A percentile compares a stretch with the other conserved stretches of the same genome.
Conservation (phyloP, 2,329 filamentous ascomycete species). For the Fusarium pilosicola region DNA sequence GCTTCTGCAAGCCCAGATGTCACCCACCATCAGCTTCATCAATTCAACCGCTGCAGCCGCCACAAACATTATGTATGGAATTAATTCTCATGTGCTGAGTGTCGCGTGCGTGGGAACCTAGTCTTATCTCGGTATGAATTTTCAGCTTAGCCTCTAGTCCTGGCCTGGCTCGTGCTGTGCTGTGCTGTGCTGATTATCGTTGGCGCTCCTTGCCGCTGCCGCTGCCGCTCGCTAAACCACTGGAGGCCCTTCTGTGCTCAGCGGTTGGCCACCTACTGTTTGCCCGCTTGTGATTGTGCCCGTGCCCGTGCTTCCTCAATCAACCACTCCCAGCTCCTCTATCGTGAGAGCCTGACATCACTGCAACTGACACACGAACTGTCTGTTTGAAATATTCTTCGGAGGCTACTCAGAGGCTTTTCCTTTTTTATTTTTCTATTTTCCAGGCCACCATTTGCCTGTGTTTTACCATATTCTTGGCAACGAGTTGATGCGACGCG, state of each 20-base stretch:
- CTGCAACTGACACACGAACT: conserved; percentile 2
- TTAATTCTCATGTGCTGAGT: background rate
- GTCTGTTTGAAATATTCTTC: background rate
- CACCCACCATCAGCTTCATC: background rate
- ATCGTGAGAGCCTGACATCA: conserved; percentile 33
- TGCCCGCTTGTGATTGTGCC: conserved; percentile 4
- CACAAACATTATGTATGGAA: background rate
- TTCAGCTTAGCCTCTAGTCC: background rate
- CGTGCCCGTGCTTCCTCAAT: conserved; percentile 1
- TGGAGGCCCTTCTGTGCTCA: background rate
- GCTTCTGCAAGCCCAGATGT: conserved; percentile 5
- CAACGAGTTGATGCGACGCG: conserved; percentile 21
- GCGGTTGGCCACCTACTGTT: background rate
- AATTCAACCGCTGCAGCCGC: conserved; percentile 30
- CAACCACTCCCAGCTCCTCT: conserved; percentile 3
- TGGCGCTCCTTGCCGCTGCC: conserved; percentile 17
- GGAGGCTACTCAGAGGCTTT: background rate
- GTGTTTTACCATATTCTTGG: background rate
- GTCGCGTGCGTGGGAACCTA: conserved; percentile 29
- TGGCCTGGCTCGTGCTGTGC: background rate
- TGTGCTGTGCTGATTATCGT: conserved; percentile 3
- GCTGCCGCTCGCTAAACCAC: conserved; percentile 37
- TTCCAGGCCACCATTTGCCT: background rate
- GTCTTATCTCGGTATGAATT: conserved; percentile 15
- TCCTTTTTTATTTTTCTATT: conserved; percentile 1